Evolutionary conservation across 108 stramenopile species (phyloP).

Genomic region (Epithemia pelagica): DNA sequence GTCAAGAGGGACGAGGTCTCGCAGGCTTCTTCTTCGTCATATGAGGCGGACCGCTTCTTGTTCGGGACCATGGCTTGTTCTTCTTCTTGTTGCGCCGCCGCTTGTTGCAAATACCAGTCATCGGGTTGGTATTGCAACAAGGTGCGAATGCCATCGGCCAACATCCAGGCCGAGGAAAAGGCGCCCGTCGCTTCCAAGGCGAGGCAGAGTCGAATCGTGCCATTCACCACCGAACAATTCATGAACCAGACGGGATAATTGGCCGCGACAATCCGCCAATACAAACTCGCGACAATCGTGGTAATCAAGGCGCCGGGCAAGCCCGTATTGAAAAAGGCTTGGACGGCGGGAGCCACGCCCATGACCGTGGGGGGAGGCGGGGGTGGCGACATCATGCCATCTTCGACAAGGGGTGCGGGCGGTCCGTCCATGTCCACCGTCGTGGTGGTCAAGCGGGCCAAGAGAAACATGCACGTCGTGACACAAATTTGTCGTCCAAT

Average conservation of each 20-base stretch:
- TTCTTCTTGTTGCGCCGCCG: too few relatives aligned
- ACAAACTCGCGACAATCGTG: slow-evolving; percentile 57
- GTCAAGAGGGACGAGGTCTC: too few relatives aligned
- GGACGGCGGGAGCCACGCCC: slow-evolving; percentile 46
- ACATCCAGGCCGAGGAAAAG: slow-evolving; percentile 57
- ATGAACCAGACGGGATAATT: slow-evolving; percentile 60
- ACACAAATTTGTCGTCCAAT: slow-evolving; percentile 71
- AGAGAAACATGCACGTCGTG: slow-evolving; percentile 56
- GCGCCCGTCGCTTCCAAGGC: slow-evolving; percentile 51
- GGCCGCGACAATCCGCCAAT: slow-evolving; percentile 63
- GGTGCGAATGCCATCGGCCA: slow-evolving; percentile 38
- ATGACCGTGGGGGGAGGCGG: slow-evolving; percentile 53
- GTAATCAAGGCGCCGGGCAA: slow-evolving; percentile 62
- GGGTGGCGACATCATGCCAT: too few relatives aligned
- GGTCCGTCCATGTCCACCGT: slow-evolving; percentile 26
- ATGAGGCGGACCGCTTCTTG: too few relatives aligned
- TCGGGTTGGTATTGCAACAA: slow-evolving; percentile 43
- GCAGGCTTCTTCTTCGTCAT: too few relatives aligned
- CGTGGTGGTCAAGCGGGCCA: slow-evolving; percentile 56
- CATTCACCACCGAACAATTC: slow-evolving; percentile 48
- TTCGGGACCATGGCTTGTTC: too few relatives aligned
- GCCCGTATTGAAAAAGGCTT: slow-evolving; percentile 58
- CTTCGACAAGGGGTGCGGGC: too few relatives aligned
- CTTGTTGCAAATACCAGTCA: slow-evolving; percentile 57
- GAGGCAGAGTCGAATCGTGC: slow-evolving; percentile 37